These are phyloP conservation scores for Penicillium sp. DNA, from an alignment of 2,329 filamentous ascomycete species.

Conservation along the genomic window DNA sequence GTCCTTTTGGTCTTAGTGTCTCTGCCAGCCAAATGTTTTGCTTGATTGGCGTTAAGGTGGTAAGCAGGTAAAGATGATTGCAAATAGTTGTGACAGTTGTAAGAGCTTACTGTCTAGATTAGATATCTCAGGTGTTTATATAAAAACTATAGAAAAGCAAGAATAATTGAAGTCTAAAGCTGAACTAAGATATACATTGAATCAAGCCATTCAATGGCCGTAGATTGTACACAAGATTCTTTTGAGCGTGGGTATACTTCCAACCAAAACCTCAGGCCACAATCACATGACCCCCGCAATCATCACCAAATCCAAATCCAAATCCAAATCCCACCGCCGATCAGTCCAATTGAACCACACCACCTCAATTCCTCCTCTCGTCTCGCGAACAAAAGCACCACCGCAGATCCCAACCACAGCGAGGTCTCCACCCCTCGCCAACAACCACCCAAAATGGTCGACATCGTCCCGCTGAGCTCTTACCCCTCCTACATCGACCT, in stretches of 20 bases:
- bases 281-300: conserved; percentile 2
- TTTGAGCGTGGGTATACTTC: not conserved
- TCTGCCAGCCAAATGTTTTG: too few relatives aligned
- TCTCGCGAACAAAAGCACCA: not conserved
- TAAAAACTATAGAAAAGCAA: too few relatives aligned
- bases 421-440: not conserved
- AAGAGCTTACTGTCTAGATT: too few relatives aligned
- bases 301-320: not conserved
- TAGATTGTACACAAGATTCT: too few relatives aligned
- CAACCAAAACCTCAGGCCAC: not conserved
- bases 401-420: not conserved
- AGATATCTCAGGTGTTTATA: too few relatives aligned
- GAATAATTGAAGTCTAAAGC: too few relatives aligned
- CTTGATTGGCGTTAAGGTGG: too few relatives aligned
- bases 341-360: not conserved
- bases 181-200: too few relatives aligned
- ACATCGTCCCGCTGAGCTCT: conserved; percentile 49
- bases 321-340: not conserved
- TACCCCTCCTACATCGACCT: conserved; percentile 72
- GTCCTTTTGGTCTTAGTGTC: too few relatives aligned
- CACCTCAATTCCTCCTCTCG: not conserved
- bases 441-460: conserved; percentile 43
- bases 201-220: too few relatives aligned
- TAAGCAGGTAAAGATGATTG: too few relatives aligned
- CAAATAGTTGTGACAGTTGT: too few relatives aligned